phyloP scores from a whole-genome alignment of 1,284 basidiomycete species.

The Naganishia cerealis region DNA sequence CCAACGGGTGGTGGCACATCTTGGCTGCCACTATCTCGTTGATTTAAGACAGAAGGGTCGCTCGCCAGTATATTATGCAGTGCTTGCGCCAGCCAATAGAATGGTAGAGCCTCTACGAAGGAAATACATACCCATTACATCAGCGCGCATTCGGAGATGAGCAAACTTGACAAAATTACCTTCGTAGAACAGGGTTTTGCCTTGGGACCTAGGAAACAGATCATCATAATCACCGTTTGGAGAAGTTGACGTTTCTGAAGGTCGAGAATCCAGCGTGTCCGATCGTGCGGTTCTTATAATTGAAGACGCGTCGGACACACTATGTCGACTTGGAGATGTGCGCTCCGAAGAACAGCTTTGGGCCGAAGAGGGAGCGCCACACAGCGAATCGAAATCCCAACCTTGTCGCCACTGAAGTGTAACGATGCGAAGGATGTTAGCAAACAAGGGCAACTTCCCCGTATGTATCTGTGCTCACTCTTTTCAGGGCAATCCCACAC shows the following conservation, averaged over 20 bases:
- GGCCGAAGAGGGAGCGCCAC: conserved; percentile 35
- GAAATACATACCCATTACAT: not conserved
- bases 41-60: conserved; percentile 28
- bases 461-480: conserved; percentile 11
- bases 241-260: conserved; percentile 6
- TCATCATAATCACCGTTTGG: conserved; percentile 8
- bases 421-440: not conserved
- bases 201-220: conserved; percentile 9
- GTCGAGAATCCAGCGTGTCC: conserved; percentile 9
- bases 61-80: conserved; percentile 49
- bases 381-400: conserved; percentile 55
- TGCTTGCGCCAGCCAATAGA: conserved; percentile 55
- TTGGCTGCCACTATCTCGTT: conserved; percentile 7
- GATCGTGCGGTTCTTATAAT: not conserved
- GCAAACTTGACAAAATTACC: conserved; percentile 7
- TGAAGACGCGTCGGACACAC: conserved; percentile 10
- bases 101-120: conserved; percentile 52
- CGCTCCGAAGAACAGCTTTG: conserved; percentile 7
- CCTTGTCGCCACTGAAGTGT: conserved; percentile 52
- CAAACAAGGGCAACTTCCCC: not conserved
- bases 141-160: not conserved
- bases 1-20: conserved; percentile 27
- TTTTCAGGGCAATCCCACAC: conserved; percentile 36
- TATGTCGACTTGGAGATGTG: not conserved
- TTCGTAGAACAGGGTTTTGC: conserved; percentile 34